Base-by-base conservation (phyloP, 805 yeast species). In the Lipomyces sp. region DNA sequence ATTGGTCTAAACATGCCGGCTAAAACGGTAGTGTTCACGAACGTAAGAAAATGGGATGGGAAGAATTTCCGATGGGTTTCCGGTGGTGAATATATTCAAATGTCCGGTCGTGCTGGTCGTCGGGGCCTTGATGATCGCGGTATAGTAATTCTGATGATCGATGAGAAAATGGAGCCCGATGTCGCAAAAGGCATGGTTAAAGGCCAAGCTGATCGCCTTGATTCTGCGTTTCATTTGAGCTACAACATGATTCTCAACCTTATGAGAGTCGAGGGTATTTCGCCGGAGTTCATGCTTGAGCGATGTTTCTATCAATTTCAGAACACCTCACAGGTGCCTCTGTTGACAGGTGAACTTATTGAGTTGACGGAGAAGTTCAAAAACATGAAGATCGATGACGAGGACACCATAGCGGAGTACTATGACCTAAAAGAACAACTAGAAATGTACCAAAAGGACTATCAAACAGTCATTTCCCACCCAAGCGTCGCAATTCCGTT, bases 71-170 rank as follows among this genome's bases (percentile, higher is more conserved):
- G 99, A 80, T 95, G 99, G 99, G 98, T 95, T 39, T 90, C 97
- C 64, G 99, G 99, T 66, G 99, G 99, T 82, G 99, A 95, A 80
- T 95, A 95, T 79, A 95, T 95, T 76, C 99, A 95, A 81, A 95
- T 95, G 99, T 91, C 97, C 56, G 99, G 99, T 72, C 88, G 99
- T 79, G 99, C 99, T 30, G 99, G 99, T 73, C 93, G 99, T 83
- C 90, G 99, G 84, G 99, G 99, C 76, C 85, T 95, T 73, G 99
- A 95, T 84, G 99, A 95, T 77, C 89, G 99, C 78, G 99, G 99
- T 80, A 92, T 95, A 78, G 99, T 95, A 59, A 95, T 95, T 72
- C 90, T 95, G 95, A 95, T 95, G 99, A 92, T 95, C 77, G 98
- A 95, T 77, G 98, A 95, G 77, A 95, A 95, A 75, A 95, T 95